Conservation (phyloP, 495 filamentous ascomycete species). For the Lepraria neglecta region DNA sequence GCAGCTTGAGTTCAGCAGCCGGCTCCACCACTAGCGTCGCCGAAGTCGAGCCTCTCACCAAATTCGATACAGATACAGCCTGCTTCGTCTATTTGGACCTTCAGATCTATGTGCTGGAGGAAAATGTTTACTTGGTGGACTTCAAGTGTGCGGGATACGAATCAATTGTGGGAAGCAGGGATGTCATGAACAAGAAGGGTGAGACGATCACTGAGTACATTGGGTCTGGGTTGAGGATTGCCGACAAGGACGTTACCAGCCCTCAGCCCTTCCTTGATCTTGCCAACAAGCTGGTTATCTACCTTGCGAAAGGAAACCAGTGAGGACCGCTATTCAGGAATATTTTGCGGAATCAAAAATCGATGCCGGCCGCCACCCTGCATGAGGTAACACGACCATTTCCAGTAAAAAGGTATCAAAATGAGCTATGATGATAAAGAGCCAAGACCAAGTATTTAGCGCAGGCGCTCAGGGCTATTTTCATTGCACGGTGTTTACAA, state of each 20-base stretch:
- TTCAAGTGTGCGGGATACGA: constrained; percentile 99
- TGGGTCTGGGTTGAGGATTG: constrained; percentile 20
- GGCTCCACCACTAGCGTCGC: constrained; percentile 37
- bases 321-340: background rate
- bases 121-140: constrained; percentile 89
- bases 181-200: constrained; percentile 29
- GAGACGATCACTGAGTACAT: constrained; percentile 18
- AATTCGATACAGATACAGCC: constrained; percentile 41
- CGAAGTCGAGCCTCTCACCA: constrained; percentile 26
- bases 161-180: constrained; percentile 52
- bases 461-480: constrained; percentile 2
- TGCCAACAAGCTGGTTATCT: constrained; percentile 48
- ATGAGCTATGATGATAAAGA: constrained; percentile 1
- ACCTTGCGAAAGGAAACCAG: constrained; percentile 36
- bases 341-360: background rate
- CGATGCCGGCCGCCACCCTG: background rate
- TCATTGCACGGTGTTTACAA: background rate
- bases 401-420: background rate
- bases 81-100: constrained; percentile 86
- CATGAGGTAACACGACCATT: background rate
- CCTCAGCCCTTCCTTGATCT: constrained; percentile 53
- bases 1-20: constrained; percentile 36
- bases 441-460: background rate
- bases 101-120: constrained; percentile 92
- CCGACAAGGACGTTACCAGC: constrained; percentile 50